phyloP scores from a whole-genome alignment of 148 eudicot genomes.

The Polygonum maritimum region DNA sequence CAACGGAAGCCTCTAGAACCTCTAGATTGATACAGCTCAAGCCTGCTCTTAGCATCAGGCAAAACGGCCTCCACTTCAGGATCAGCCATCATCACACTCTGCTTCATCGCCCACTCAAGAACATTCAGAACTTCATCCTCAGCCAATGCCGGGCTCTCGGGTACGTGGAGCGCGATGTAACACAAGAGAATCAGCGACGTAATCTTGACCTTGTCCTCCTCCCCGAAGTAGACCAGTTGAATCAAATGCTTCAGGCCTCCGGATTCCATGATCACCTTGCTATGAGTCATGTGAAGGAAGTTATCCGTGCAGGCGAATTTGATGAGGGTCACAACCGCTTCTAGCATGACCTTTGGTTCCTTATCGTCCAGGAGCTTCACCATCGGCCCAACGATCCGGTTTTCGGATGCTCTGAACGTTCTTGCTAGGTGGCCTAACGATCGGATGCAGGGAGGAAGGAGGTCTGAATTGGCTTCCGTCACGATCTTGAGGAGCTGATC shows the following conservation, averaged over 20 bases:
- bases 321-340: conserved; percentile 36
- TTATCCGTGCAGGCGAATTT: conserved; percentile 62
- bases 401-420: conserved; percentile 70
- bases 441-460: conserved; percentile 48
- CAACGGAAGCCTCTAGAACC: conserved; percentile 40
- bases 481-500: conserved; percentile 65
- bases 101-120: conserved; percentile 71
- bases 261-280: conserved; percentile 46
- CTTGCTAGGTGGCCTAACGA: conserved; percentile 66
- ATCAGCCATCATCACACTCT: conserved; percentile 39
- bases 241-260: conserved; percentile 56
- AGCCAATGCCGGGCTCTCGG: conserved; percentile 51
- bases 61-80: conserved; percentile 28
- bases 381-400: conserved; percentile 44
- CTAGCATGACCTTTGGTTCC: conserved; percentile 44
- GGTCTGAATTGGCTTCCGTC: conserved; percentile 32
- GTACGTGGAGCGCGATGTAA: conserved; percentile 52
- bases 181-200: conserved; percentile 45
- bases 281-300: conserved; percentile 42
- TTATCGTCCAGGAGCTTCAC: conserved; percentile 54
- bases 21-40: conserved; percentile 75
- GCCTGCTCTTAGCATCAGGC: conserved; percentile 45
- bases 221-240: conserved; percentile 63
- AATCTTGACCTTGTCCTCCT: conserved; percentile 43
- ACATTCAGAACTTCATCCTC: conserved; percentile 53